Evolutionary conservation across 805 yeast genomes (phyloP).

Genomic region (Pichia eremophila): DNA sequence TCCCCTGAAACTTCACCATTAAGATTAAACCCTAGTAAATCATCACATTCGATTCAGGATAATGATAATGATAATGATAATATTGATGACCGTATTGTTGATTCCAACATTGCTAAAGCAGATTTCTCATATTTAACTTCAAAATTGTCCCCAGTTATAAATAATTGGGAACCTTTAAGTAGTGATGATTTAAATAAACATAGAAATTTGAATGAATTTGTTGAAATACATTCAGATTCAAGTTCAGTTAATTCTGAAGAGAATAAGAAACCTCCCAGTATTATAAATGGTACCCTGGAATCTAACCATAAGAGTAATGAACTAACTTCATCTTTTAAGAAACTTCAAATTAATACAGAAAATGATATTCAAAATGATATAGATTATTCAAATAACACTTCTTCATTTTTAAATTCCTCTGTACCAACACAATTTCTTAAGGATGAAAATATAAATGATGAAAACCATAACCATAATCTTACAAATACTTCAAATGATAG

Average conservation of each 20-base stretch:
- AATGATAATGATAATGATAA: too few species aligned
- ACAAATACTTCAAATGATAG: not conserved
- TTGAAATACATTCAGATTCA: not conserved
- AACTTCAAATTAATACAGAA: too few species aligned
- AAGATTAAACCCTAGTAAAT: not conserved
- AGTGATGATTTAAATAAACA: not conserved
- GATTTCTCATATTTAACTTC: constrained; percentile 21
- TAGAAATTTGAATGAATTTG: not conserved
- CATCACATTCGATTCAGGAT: not conserved
- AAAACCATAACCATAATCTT: not conserved
- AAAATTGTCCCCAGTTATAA: constrained; percentile 23
- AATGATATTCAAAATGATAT: not conserved
- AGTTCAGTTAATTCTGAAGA: not conserved
- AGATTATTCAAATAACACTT: not conserved
- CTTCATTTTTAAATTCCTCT: not conserved
- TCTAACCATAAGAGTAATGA: too few species aligned
- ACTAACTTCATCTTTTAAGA: too few species aligned
- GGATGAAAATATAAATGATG: not conserved
- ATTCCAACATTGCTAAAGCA: constrained; percentile 9
- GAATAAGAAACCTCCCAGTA: too few species aligned
- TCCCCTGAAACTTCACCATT: constrained; percentile 23
- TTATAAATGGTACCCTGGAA: too few species aligned
- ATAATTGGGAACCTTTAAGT: constrained; percentile 18
- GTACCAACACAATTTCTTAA: not conserved
- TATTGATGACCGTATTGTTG: not conserved